These are phyloP conservation scores for Lophiostoma macrostomum DNA, from an alignment of 495 filamentous ascomycete genomes.

Conservation along the genomic window DNA sequence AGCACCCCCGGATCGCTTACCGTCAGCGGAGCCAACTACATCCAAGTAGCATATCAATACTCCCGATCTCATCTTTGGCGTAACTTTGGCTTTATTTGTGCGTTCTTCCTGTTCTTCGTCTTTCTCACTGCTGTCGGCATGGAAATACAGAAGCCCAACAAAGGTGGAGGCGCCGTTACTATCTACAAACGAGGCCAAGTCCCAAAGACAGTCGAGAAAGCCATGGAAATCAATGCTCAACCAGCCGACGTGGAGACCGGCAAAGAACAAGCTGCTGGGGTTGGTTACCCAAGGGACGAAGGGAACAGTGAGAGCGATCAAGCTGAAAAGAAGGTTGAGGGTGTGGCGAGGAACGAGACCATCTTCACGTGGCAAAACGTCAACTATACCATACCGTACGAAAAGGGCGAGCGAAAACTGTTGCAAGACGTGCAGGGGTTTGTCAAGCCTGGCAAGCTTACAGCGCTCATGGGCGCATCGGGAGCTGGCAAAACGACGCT, in stretches of 20 bases:
- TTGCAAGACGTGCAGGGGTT: conserved; percentile 65
- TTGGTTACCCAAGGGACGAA: conserved; percentile 35
- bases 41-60: conserved; percentile 55
- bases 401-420: conserved; percentile 56
- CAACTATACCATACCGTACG: conserved; percentile 67
- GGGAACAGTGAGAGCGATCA: conserved; percentile 30
- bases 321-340: conserved; percentile 36
- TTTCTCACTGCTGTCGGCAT: conserved; percentile 58
- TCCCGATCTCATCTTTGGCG: conserved; percentile 60
- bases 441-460: conserved; percentile 68
- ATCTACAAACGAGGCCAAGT: conserved; percentile 64
- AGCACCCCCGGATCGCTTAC: conserved; percentile 47
- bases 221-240: conserved; percentile 43
- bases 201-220: conserved; percentile 52
- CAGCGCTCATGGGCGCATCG: conserved; percentile 65
- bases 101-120: conserved; percentile 63
- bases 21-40: conserved; percentile 54
- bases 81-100: conserved; percentile 67
- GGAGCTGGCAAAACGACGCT: conserved; percentile 72
- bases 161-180: conserved; percentile 66
- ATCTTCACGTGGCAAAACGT: conserved; percentile 79
- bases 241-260: conserved; percentile 51
- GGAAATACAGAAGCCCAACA: conserved; percentile 68
- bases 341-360: conserved; percentile 57
- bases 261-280: conserved; percentile 35